Conservation (phyloP, 2,329 filamentous ascomycete genomes). For the Neonectria neomacrospora region DNA sequence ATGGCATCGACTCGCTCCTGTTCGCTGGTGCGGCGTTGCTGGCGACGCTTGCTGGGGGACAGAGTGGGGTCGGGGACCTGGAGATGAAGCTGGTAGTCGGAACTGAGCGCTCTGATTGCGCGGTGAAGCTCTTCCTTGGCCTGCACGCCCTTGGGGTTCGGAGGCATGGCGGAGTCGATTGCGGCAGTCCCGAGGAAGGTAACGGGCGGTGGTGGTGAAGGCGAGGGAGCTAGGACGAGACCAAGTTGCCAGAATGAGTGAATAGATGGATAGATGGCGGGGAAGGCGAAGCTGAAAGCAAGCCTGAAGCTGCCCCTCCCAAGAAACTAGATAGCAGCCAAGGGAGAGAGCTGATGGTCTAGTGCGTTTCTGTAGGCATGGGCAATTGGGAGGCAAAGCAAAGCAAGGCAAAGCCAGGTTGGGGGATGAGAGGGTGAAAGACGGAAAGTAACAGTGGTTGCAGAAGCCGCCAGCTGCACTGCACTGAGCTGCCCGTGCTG, state of each 20-base stretch:
- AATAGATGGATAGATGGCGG: no score
- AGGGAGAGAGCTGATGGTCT: neutral
- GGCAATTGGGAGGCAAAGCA: no score
- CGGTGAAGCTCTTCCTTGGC: conserved; percentile 38
- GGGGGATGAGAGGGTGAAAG: no score
- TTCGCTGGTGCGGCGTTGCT: conserved; percentile 35
- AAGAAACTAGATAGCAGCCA: conserved; percentile 8
- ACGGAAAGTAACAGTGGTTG: neutral
- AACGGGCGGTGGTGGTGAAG: neutral
- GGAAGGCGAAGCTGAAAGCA: no score
- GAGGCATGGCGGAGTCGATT: conserved; percentile 30
- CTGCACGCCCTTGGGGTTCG: conserved; percentile 18
- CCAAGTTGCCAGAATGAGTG: no score
- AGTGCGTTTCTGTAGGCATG: no score
- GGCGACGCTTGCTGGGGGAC: conserved; percentile 42
- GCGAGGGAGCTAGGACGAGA: no score
- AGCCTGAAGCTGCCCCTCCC: no score
- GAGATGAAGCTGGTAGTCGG: conserved; percentile 42
- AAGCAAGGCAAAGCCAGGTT: no score
- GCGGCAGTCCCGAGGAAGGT: neutral
- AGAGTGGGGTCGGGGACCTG: conserved; percentile 36
- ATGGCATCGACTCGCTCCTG: conserved; percentile 40
- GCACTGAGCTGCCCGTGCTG: neutral
- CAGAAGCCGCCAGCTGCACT: neutral
- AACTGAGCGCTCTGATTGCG: conserved; percentile 42